Base-by-base conservation (phyloP, 1,139 yeast genomes). In the Trichomonascaceae sp. region DNA sequence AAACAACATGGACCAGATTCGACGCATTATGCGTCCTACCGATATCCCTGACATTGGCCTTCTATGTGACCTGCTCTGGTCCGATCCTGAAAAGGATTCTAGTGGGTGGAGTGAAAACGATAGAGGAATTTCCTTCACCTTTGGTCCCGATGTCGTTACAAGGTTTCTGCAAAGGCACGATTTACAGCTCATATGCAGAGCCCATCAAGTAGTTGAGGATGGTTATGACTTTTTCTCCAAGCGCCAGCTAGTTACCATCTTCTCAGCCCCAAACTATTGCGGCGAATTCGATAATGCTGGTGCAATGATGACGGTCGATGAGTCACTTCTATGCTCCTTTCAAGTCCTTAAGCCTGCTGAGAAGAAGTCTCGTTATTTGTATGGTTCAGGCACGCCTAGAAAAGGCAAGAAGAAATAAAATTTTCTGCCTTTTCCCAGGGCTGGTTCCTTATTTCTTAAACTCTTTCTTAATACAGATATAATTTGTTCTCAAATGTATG, bases 261-360 rank as follows among this genome's bases (percentile, higher is more conserved):
- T 93, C 69, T 84, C 95, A 51, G 98, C 98, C 52, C 99, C 98
- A 62, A 93, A 93, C 74, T 93, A 93, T 71, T 93, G 98, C 80
- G 98, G 98, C 62, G 98, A 93, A 73, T 93, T 93, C 70, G 97
- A 93, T 72, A 93, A 93, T 70, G 97, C 97, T 9, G 99, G 98
- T 65, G 98, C 98, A 43, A 91, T 93, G 96, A 93, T 93, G 99
- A 85, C 95, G 66, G 98, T 93, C 54, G 98, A 93, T 71, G 97
- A 91, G 72, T 85, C 93, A 70, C 81, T 93, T 67, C 80, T 93
- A 66, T 93, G 99, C 77, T 90, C 97, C 17, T 93, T 93, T 86
- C 98, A 93, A 74, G 91, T 93, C 66, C 82, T 93, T 71, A 93
- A 93, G 74, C 99, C 98, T 41, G 97, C 98, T 50, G 98, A 93